Evolutionary conservation across 192 early-diverging fungal genomes (phyloP), one percentile per base, ranked within the genome.

Genomic region (Coemansia sp.): DNA sequence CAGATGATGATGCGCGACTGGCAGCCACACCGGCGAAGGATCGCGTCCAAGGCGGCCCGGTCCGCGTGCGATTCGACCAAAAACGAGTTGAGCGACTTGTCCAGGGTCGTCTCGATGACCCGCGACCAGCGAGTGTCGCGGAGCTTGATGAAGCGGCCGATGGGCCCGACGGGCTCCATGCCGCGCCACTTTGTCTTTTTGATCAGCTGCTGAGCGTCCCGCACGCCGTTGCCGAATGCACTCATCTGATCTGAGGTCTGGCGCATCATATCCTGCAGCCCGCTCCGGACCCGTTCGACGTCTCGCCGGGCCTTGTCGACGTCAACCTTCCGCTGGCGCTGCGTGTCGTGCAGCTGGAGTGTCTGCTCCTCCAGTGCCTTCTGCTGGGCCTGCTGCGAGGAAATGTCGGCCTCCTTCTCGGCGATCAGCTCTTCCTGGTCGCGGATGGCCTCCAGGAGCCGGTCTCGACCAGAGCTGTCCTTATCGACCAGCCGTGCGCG

Each of bases 211-310:
- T 87, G 37, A 3, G 86, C 77, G 9, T 85, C 83, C 7, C 82
- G 78, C 7, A 86, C 78, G 5, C 59, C 56, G 0, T 57, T 40
- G n/a, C 90, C 91, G 60, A 85, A 95, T 1, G 87, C 87, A 13
- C 54, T 78, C 30, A 95, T 51, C 4, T 75, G 58, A 48, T 95
- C 75, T n/a, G 76, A 60, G 25, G 77, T 79, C 33, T 86, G 83
- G 10, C 67, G 66, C 31, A 63, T 38, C 40, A 95, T 55, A 4
- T 81, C 50, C 17, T 63, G 46, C 20, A 87, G 58, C 3, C 8
- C 70, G 21, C 12, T 9, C 22, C 14, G 56, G 33, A 33, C 77
- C 48, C 42, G 42, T 37, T 69, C 44, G 10, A 35, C 38, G 22
- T 29, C 13, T 21, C 13, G 33, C 51, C 55, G 50, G 47, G 51